phyloP scores from a whole-genome alignment of 2,329 filamentous ascomycete genomes.

The Alternaria arbusti region DNA sequence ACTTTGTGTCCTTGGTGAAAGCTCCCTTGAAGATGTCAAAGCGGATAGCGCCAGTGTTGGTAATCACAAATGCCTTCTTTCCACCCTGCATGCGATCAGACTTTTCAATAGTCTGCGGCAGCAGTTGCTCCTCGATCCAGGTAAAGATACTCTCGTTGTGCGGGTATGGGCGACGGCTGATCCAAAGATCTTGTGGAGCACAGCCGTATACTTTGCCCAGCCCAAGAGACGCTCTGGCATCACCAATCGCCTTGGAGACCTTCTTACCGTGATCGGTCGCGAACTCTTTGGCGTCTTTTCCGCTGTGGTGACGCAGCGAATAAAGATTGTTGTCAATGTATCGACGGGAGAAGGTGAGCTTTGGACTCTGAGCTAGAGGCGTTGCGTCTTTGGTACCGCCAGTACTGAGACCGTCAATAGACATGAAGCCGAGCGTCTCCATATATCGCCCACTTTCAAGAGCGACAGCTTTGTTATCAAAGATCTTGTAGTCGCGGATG shows the following conservation, averaged over 20 bases:
- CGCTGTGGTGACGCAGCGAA: conserved; percentile 82
- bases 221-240: conserved; percentile 71
- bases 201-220: conserved; percentile 83
- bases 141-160: conserved; percentile 77
- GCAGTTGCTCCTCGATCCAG: conserved; percentile 76
- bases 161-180: conserved; percentile 78
- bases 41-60: conserved; percentile 89
- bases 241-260: conserved; percentile 71
- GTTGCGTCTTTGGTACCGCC: conserved; percentile 40
- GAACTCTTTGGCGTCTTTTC: conserved; percentile 74
- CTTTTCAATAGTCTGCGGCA: conserved; percentile 69
- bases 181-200: conserved; percentile 80
- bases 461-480: conserved; percentile 78
- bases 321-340: conserved; percentile 96
- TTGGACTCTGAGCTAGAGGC: conserved; percentile 21
- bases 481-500: conserved; percentile 81
- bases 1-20: conserved; percentile 88
- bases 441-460: conserved; percentile 90
- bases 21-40: conserved; percentile 95
- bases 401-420: conserved; percentile 70
- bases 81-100: conserved; percentile 52
- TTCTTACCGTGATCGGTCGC: conserved; percentile 75
- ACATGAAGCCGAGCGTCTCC: conserved; percentile 95
- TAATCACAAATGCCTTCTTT: conserved; percentile 72
- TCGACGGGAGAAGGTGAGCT: conserved; percentile 71